phyloP scores from a whole-genome alignment of 345 rosid genomes.

The Euphorbia peplus region DNA sequence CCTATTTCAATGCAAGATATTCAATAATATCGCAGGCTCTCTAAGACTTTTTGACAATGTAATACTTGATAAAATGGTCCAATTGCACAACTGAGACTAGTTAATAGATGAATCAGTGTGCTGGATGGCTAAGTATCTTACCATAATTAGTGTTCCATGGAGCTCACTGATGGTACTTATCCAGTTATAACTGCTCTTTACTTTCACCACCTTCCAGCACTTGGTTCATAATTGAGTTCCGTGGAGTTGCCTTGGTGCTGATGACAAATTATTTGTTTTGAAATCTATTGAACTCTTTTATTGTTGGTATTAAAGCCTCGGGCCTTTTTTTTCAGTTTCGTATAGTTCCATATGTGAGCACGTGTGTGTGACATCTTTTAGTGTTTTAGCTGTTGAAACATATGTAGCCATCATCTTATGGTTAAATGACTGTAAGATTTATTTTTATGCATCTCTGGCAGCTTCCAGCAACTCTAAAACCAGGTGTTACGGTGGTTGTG shows the following conservation, averaged over 20 bases:
- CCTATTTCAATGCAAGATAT: neutral
- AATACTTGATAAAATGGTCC: neutral
- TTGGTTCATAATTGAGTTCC: neutral
- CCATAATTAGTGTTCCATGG: neutral
- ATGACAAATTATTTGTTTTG: neutral
- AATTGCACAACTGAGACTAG: neutral
- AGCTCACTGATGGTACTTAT: neutral
- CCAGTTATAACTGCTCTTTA: neutral
- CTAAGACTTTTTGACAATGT: neutral
- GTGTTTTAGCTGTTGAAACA: neutral
- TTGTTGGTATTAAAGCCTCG: neutral
- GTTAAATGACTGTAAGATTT: slow-evolving; percentile 6
- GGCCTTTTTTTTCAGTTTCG: neutral
- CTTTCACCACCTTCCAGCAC: neutral
- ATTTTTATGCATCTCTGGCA: slow-evolving; percentile 27
- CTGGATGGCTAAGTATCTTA: neutral
- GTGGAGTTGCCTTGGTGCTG: neutral
- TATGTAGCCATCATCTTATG: neutral
- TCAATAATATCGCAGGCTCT: neutral
- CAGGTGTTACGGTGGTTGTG: slow-evolving; percentile 81
- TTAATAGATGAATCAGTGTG: neutral
- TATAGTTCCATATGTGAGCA: neutral
- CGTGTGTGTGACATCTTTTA: neutral
- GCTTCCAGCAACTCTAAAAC: slow-evolving; percentile 86
- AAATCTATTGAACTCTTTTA: neutral